Evolutionary conservation across 768 basidiomycete species (phyloP), one percentile per base, ranked within the genome.

Genomic region (Boletus insuetus): DNA sequence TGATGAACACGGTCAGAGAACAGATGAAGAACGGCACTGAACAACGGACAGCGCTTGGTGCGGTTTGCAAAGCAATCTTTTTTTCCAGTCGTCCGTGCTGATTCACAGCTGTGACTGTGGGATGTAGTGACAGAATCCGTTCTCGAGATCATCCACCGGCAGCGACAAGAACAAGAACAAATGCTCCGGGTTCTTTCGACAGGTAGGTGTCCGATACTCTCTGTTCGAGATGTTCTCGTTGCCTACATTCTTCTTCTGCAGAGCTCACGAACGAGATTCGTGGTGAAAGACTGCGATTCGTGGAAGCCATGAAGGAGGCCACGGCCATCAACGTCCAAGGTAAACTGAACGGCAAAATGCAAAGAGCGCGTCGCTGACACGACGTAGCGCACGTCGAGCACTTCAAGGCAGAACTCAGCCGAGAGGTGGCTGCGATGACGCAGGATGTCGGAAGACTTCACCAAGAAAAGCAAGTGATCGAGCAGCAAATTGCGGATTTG

Each of bases 301-400:
- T 94, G 6, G 93, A 95, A 63, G 91, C 93, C n/a, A 95, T 94
- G 92, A 90, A 90, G 67, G 89, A 93, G 61, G 93, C 91, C 1
- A 95, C 93, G 0, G 83, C 84, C 2, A 89, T 95, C 62, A 94
- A 94, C 59, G 84, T 95, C 3, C 86, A 90, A 68, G 75, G 90
- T 88, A 70, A 66, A 74, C 55, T 16, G 31, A 10, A 34, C 45
- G 35, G 45, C 8, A 4, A 4, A 41, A 41, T 17, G 3, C 3
- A 46, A 34, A 22, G n/a, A n/a, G 14, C 24, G 12, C 26, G 32
- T 22, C 14, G 17, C 59, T 64, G 45, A 61, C 48, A 14, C 26
- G 44, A 31, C 53, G 5, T 62, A 92, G 91, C 82, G 22, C 92
- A 94, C 60, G 86, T 95, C 46, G 89, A 93, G 60, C 85, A 93